A percentile compares a stretch with the other conserved stretches of the same genome.
phyloP scores from a whole-genome alignment of 257 asterid species.

The Solanum corneliomulleri region DNA sequence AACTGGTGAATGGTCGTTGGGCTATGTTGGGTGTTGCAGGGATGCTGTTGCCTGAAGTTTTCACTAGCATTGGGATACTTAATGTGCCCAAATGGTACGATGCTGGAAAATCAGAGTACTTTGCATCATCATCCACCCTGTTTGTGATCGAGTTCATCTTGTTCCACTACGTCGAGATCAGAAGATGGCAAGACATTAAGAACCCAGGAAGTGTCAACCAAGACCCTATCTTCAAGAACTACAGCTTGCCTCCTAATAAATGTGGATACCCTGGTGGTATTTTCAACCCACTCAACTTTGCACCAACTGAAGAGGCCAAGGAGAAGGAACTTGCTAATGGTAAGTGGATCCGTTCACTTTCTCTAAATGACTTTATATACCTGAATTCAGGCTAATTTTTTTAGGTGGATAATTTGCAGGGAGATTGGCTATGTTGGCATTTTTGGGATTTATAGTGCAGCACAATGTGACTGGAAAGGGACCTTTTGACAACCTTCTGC shows the following conservation, averaged over 20 bases:
- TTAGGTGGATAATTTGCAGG: constrained; percentile 34
- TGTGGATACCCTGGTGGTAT: constrained; percentile 83
- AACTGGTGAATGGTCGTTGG: constrained; percentile 88
- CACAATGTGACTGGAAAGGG: constrained; percentile 94
- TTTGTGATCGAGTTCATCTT: constrained; percentile 89
- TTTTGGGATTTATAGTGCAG: constrained; percentile 85
- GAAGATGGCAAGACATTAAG: constrained; percentile 98
- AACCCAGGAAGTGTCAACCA: constrained; percentile 94
- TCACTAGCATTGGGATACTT: constrained; percentile 54
- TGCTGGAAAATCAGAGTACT: constrained; percentile 74
- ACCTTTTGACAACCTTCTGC: constrained; percentile 84
- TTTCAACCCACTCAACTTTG: constrained; percentile 84
- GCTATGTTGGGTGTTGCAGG: constrained; percentile 99
- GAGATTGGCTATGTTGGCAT: constrained; percentile 96
- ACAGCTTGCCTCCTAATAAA: constrained; percentile 63
- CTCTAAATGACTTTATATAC: neutral
- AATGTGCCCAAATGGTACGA: constrained; percentile 90
- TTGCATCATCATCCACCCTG: constrained; percentile 82
- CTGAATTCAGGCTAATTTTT: neutral
- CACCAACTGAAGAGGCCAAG: constrained; percentile 74
- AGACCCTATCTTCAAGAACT: constrained; percentile 88
- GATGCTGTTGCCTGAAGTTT: constrained; percentile 77
- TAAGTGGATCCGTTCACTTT: constrained; percentile 6
- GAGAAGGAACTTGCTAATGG: constrained; percentile 94
- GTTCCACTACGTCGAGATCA: constrained; percentile 94